phyloP scores from a whole-genome alignment of 495 filamentous ascomycete genomes.

The Xylaria longipes region DNA sequence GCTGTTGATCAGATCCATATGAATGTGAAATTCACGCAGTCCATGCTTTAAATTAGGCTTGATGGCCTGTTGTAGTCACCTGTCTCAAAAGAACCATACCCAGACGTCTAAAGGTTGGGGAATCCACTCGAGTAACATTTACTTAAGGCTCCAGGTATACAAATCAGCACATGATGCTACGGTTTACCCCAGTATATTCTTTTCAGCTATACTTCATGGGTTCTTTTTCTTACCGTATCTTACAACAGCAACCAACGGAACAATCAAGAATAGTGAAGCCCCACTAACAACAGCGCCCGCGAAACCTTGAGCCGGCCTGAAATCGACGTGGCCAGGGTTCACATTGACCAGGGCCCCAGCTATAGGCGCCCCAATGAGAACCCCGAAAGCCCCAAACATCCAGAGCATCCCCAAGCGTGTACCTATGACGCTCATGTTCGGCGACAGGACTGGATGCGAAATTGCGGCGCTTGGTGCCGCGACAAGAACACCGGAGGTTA shows the following conservation, averaged over 20 bases:
- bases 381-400: neutral
- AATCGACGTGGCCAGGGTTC: neutral
- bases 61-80: too few relatives aligned
- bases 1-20: too few relatives aligned
- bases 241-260: neutral
- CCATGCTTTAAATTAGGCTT: too few relatives aligned
- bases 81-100: too few relatives aligned
- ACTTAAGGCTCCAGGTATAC: too few relatives aligned
- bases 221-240: neutral
- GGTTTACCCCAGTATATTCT: neutral
- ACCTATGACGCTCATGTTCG: neutral
- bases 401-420: slow-evolving; percentile 10
- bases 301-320: neutral
- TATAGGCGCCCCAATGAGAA: slow-evolving; percentile 1
- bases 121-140: too few relatives aligned
- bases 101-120: too few relatives aligned
- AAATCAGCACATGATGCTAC: too few relatives aligned
- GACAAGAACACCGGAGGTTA: neutral
- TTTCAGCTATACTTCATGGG: neutral
- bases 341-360: neutral
- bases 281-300: slow-evolving; percentile 1
- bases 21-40: too few relatives aligned
- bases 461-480: slow-evolving; percentile 3
- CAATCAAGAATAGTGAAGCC: slow-evolving; percentile 1
- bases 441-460: neutral